Conservation (phyloP, 805 yeast genomes). For the Cyberlindnera japonica region DNA sequence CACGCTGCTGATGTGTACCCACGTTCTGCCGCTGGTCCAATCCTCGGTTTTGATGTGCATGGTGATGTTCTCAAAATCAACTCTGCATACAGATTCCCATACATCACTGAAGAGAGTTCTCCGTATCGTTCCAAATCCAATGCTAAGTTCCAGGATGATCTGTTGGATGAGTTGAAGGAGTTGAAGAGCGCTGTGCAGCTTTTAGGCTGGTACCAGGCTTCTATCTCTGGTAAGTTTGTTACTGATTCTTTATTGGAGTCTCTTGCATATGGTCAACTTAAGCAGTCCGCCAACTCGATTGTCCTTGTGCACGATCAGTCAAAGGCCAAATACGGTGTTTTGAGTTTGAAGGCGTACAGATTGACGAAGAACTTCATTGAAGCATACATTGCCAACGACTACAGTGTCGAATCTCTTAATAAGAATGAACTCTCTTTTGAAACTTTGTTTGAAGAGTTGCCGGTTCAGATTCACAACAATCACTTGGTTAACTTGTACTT, state of each 20-base stretch:
- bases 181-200: constrained; percentile 66
- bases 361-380: constrained; percentile 59
- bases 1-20: constrained; percentile 65
- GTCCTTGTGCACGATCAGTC: constrained; percentile 70
- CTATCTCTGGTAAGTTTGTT: constrained; percentile 66
- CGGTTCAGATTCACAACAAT: constrained; percentile 62
- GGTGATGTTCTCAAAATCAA: constrained; percentile 43
- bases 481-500: constrained; percentile 59
- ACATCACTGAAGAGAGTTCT: constrained; percentile 53
- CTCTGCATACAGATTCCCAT: constrained; percentile 67
- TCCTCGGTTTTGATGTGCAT: constrained; percentile 69
- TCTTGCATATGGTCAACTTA: constrained; percentile 59
- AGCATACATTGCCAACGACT: constrained; percentile 47
- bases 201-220: constrained; percentile 78
- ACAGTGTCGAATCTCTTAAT: constrained; percentile 61
- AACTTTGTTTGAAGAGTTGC: constrained; percentile 69
- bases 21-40: constrained; percentile 61
- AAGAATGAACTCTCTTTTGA: constrained; percentile 57
- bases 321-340: constrained; percentile 56
- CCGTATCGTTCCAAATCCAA: constrained; percentile 61
- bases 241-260: constrained; percentile 65
- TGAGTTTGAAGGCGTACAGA: constrained; percentile 66
- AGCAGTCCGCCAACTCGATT: constrained; percentile 47
- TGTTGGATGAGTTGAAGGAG: constrained; percentile 56
- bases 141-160: constrained; percentile 62